Conservation (phyloP, 2,329 filamentous ascomycete genomes). For the Coniochaeta sp. region DNA sequence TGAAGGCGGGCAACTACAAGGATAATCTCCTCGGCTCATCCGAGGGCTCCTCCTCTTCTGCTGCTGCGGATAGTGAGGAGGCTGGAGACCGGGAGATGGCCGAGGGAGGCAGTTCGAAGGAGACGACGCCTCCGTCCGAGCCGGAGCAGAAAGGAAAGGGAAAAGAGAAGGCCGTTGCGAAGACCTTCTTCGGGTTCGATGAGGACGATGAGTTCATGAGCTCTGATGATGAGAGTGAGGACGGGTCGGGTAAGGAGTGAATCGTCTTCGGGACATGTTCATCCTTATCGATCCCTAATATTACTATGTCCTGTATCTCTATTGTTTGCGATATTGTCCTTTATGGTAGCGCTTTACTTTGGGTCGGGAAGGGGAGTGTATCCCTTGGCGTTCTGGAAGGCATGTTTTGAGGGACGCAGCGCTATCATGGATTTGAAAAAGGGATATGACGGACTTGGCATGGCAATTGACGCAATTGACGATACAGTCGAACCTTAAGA, state of each 20-base stretch:
- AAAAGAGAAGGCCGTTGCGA: constrained; percentile 27
- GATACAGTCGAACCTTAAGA: neutral
- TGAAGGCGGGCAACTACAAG: constrained; percentile 56
- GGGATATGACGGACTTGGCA: neutral
- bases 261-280: neutral
- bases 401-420: neutral
- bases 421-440: neutral
- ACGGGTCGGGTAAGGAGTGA: constrained; percentile 16
- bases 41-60: constrained; percentile 35
- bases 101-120: constrained; percentile 34
- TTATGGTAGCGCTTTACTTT: constrained; percentile 3
- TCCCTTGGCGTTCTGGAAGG: neutral
- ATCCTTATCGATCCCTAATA: neutral
- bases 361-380: neutral
- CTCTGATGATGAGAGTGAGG: constrained; percentile 52
- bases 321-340: neutral
- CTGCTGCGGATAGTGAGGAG: constrained; percentile 21
- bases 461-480: neutral
- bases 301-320: neutral
- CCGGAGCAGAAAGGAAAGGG: constrained; percentile 23
- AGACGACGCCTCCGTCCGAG: constrained; percentile 41
- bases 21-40: constrained; percentile 52
- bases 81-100: constrained; percentile 25
- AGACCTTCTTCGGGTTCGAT: constrained; percentile 67
- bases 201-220: constrained; percentile 72